A percentile compares a stretch with the other conserved stretches of the same genome.
phyloP scores from a whole-genome alignment of 1,139 yeast species.

The Candida tropicalis region DNA sequence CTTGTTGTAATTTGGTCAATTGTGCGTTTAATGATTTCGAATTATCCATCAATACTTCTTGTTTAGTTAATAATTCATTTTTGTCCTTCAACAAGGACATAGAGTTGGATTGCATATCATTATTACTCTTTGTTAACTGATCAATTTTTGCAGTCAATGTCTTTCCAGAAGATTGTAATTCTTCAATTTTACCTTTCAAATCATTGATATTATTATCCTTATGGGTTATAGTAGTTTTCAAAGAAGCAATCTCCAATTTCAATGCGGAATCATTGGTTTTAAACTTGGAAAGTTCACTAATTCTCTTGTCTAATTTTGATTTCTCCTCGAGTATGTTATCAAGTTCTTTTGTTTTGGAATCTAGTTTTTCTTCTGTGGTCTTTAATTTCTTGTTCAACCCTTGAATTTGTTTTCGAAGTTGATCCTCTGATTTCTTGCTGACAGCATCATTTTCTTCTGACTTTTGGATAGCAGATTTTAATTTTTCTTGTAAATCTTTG shows the following conservation, averaged over 20 bases:
- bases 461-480: conserved; percentile 10
- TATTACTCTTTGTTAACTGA: conserved; percentile 46
- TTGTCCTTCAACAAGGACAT: conserved; percentile 38
- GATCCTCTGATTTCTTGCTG: conserved; percentile 12
- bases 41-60: conserved; percentile 41
- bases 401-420: conserved; percentile 14
- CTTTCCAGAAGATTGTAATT: conserved; percentile 38
- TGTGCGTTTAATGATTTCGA: conserved; percentile 34
- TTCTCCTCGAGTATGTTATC: conserved; percentile 27
- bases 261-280: conserved; percentile 44
- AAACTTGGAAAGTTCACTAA: conserved; percentile 33
- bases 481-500: conserved; percentile 11
- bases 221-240: conserved; percentile 41
- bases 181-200: conserved; percentile 39
- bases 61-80: conserved; percentile 40
- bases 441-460: conserved; percentile 12
- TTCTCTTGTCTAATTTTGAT: conserved; percentile 28
- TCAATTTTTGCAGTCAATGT: conserved; percentile 41
- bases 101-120: conserved; percentile 42
- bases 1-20: conserved; percentile 45
- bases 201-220: conserved; percentile 54
- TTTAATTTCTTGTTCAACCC: conserved; percentile 14
- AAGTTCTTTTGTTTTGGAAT: conserved; percentile 23
- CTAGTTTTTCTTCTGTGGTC: conserved; percentile 13
- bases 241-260: conserved; percentile 44